Evolutionary conservation across 805 yeast genomes (phyloP).

Genomic region (Saturnispora gosingensis): DNA sequence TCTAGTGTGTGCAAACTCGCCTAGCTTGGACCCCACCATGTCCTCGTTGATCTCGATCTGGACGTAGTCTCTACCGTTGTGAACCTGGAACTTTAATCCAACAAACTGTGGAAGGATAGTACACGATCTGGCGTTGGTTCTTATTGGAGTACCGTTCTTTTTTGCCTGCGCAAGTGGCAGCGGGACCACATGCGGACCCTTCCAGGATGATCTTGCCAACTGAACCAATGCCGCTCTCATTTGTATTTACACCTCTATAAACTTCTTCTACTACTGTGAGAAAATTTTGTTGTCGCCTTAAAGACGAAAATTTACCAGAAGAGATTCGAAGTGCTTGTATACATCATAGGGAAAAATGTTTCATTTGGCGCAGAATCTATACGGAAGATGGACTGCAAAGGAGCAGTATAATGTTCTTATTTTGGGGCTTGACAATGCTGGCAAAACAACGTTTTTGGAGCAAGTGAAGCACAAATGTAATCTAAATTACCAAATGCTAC

Average conservation of each 20-base stretch:
- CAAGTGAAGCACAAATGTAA: slow-evolving; percentile 45
- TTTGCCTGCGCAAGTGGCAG: slow-evolving; percentile 85
- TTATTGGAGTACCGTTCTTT: slow-evolving; percentile 71
- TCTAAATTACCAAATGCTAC: slow-evolving; percentile 30
- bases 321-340: not conserved
- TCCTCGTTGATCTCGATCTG: slow-evolving; percentile 81
- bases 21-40: slow-evolving; percentile 94
- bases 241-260: slow-evolving; percentile 1
- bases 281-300: not conserved
- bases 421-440: slow-evolving; percentile 91
- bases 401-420: slow-evolving; percentile 73
- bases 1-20: slow-evolving; percentile 93
- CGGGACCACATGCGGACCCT: slow-evolving; percentile 89
- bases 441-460: slow-evolving; percentile 78
- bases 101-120: slow-evolving; percentile 94
- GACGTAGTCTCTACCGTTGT: slow-evolving; percentile 91
- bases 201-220: slow-evolving; percentile 51
- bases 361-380: slow-evolving; percentile 56
- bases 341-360: slow-evolving; percentile 38
- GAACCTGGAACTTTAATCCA: slow-evolving; percentile 88
- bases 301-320: not conserved
- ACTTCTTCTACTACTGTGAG: not conserved
- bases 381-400: slow-evolving; percentile 45
- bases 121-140: slow-evolving; percentile 94
- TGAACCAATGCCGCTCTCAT: slow-evolving; percentile 34